Evolutionary conservation across 768 basidiomycete genomes (phyloP), one percentile per base, ranked within the genome.

Genomic region (Rhizopogon sp.): DNA sequence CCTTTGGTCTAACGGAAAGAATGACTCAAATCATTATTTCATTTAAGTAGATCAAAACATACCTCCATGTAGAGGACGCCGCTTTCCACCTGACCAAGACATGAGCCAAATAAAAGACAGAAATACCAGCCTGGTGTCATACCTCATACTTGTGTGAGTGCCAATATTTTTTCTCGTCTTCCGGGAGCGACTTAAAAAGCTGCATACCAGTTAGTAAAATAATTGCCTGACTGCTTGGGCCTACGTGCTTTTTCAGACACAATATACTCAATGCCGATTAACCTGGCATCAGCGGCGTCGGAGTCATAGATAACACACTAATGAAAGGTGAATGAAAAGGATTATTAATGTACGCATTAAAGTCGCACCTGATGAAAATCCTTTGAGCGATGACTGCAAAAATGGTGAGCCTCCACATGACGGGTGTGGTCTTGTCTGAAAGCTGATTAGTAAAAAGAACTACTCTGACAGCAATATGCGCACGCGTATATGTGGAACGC

Each of bases 221-320:
- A 16, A 33, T 35, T 35, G 46, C 31, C n/a, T 25, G 8, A 40
- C 28, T 41, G 45, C 16, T 7, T 43, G 43, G 39, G 33, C 14
- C 39, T 56, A 49, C 55, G 37, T 3, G 71, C 66, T 55, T 76
- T 67, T 46, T 78, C 77, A 7, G 72, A 69, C 13, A 81, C 66
- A 52, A 81, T 72, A 57, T 82, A 82, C 61, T 81, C 80, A 42
- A 82, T 76, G 20, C 79, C 80, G 51, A 82, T 79, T 46, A 81
- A 64, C 41, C 75, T 70, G 5, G 80, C 79, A 40, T 73, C 67
- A 13, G 72, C 68, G 39, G 68, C 63, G 43, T 72, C 70, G 0
- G 68, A 69, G 62, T 78, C 76, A 54, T 77, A 76, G 43, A 78
- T 72, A 44, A 77, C 58, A 57, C 77, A 79, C 63, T 77, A 71